These are phyloP conservation scores for Daldinia grandis DNA, from an alignment of 495 filamentous ascomycete species.

Conservation along the genomic window DNA sequence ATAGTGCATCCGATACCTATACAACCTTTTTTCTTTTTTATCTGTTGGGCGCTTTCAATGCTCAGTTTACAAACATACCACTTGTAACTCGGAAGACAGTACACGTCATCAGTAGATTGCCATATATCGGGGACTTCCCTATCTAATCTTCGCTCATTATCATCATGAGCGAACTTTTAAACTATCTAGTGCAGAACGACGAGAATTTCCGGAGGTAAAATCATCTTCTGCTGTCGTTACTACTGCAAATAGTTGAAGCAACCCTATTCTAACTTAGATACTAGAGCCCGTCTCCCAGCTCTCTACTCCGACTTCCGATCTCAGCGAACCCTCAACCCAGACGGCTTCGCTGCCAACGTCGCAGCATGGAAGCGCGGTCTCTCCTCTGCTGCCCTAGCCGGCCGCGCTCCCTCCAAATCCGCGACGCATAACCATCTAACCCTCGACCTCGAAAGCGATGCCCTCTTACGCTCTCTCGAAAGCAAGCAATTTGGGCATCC, in stretches of 20 bases:
- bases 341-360: conserved; percentile 87
- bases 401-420: conserved; percentile 55
- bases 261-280: not conserved
- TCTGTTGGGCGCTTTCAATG: not conserved
- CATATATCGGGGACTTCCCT: not conserved
- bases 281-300: conserved; percentile 82
- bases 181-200: conserved; percentile 58
- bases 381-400: conserved; percentile 69
- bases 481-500: conserved; percentile 83
- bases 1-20: not conserved
- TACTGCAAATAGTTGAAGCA: not conserved
- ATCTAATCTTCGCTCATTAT: not conserved
- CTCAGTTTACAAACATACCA: not conserved
- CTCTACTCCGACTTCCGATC: conserved; percentile 92
- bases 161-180: conserved; percentile 52
- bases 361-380: conserved; percentile 84
- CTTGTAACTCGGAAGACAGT: not conserved
- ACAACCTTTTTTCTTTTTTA: conserved; percentile 8
- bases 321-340: conserved; percentile 84
- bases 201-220: conserved; percentile 55
- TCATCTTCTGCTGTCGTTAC: not conserved
- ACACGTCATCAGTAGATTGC: not conserved
- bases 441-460: conserved; percentile 69
- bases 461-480: conserved; percentile 74
- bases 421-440: conserved; percentile 61